These are phyloP conservation scores for Panicum miliaceum DNA, from an alignment of 176 grass and related monocot species.

Conservation along the genomic window DNA sequence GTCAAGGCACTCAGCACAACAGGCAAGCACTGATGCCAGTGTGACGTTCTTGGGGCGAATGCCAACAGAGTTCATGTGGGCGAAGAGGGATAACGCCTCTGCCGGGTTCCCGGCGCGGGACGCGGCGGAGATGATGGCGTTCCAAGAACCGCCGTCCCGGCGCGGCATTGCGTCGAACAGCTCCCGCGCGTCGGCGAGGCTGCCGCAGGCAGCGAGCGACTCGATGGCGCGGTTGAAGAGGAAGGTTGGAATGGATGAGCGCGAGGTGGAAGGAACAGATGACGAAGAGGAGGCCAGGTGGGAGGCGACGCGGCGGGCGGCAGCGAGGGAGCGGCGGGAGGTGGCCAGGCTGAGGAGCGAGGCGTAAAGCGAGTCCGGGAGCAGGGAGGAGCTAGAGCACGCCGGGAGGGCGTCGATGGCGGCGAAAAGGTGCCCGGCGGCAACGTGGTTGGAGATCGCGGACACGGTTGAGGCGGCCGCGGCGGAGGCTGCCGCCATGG, in stretches of 20 bases:
- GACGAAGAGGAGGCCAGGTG: slow-evolving; percentile 36
- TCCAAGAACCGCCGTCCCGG: slow-evolving; percentile 90
- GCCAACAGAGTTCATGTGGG: slow-evolving; percentile 46
- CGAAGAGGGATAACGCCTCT: slow-evolving; percentile 57
- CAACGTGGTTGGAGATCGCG: slow-evolving; percentile 11
- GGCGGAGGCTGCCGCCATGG: slow-evolving; percentile 36
- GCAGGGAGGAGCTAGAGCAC: slow-evolving; percentile 16
- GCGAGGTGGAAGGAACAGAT: neutral
- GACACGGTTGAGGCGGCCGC: slow-evolving; percentile 28
- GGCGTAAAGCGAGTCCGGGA: slow-evolving; percentile 44
- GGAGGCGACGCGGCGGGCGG: slow-evolving; percentile 57
- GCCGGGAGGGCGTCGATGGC: slow-evolving; percentile 42
- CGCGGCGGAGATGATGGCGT: slow-evolving; percentile 71
- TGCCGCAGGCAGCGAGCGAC: slow-evolving; percentile 55
- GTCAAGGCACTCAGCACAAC: slow-evolving; percentile 60
- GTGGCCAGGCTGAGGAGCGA: slow-evolving; percentile 45
- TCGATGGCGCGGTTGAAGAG: slow-evolving; percentile 82
- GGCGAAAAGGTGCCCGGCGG: slow-evolving; percentile 42
- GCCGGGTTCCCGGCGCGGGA: slow-evolving; percentile 28
- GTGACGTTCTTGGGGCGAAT: slow-evolving; percentile 75
- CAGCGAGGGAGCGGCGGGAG: slow-evolving; percentile 45
- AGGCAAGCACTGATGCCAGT: slow-evolving; percentile 69
- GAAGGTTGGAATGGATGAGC: slow-evolving; percentile 43
- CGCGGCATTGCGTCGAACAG: slow-evolving; percentile 88
- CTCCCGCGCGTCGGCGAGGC: slow-evolving; percentile 60